These are phyloP conservation scores for Caulochytrium protostelioides DNA, from an alignment of 371 early-diverging fungal species.

Conservation along the genomic window DNA sequence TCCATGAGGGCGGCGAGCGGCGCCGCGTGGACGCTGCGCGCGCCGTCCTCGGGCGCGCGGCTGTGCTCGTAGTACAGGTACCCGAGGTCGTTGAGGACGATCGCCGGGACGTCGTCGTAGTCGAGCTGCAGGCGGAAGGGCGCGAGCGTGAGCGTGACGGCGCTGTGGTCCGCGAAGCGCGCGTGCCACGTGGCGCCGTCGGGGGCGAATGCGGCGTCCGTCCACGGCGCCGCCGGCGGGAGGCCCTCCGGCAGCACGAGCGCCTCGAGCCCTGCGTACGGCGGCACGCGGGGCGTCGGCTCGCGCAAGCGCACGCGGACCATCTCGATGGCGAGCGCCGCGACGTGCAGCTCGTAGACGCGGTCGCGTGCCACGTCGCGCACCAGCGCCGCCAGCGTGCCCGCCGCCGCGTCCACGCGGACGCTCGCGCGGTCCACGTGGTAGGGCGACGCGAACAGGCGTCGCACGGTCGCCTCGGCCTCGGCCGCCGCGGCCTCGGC, in stretches of 20 bases:
- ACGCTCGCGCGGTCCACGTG: slow-evolving; percentile 28
- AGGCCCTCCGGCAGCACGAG: slow-evolving; percentile 30
- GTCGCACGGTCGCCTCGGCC: no score
- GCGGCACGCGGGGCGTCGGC: slow-evolving; percentile 35
- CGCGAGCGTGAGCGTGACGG: slow-evolving; percentile 20
- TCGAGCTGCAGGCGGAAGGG: slow-evolving; percentile 47
- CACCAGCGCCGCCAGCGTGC: slow-evolving; percentile 32
- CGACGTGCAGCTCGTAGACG: slow-evolving; percentile 20
- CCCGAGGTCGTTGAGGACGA: slow-evolving; percentile 60
- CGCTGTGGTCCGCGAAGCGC: no score
- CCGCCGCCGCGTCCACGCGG: slow-evolving; percentile 15
- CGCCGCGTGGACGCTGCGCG: slow-evolving; percentile 5
- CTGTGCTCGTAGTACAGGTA: slow-evolving; percentile 67
- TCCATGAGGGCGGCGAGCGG: slow-evolving; percentile 2
- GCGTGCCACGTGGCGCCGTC: slow-evolving; percentile 10
- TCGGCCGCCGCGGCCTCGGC: no score
- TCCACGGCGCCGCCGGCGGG: slow-evolving; percentile 5
- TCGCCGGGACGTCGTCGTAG: slow-evolving; percentile 30
- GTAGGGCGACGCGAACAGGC: slow-evolving; percentile 30
- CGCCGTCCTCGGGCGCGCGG: slow-evolving; percentile 32
- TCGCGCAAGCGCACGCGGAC: slow-evolving; percentile 49
- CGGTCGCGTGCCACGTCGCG: slow-evolving; percentile 25
- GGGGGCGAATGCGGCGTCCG: slow-evolving; percentile 4
- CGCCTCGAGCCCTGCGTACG: slow-evolving; percentile 45
- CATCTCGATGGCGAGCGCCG: slow-evolving; percentile 31